Base-by-base conservation (phyloP, 257 asterid genomes). In the Coffea canephora region DNA sequence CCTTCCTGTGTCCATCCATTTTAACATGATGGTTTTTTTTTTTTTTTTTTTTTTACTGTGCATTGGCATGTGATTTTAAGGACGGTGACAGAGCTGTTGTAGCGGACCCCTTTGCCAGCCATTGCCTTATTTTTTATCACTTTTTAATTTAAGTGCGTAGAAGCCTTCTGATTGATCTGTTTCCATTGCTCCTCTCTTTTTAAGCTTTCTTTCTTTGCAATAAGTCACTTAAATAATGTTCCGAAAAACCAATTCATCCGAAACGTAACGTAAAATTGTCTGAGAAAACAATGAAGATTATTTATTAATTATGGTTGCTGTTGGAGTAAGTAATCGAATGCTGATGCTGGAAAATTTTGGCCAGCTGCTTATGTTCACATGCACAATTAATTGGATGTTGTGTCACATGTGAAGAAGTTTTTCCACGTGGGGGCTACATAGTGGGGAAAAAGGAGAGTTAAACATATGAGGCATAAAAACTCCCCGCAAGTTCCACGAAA, bases 301-400 rank as follows among this genome's bases (percentile, higher is more conserved):
- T 31, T 31, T 31, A 31, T 31, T 31, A 31, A 31, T 31, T 31
- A 31, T 31, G 1, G 16, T 11, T 21, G 67, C 34, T 23, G 67
- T 23, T 59, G 66, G 12, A 21, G 66, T 27, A 59, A 2, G 8
- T 27, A 59, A 19, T 12, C 18, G 6, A 65, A 10, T 65, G 36
- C 9, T 66, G 71, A 66, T 27, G 45, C 12, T 66, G 27, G 74
- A 49, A 9, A 48, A 50, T 21, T 43, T 43, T 31, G 16, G 36
- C n/a, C n/a, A n/a, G n/a, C n/a, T n/a, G 68, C 77, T 27, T 74
- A 34, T 34, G 55, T 59, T 79, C 73, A 79, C 78, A 69, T 79
- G 83, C 46, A 69, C n/a, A 21, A 78, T 69, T 16, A 70, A 78
- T 48, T 34, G 46, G 72, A 65, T 25, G 68, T 50, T 79, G 82